phyloP scores from a whole-genome alignment of 192 early-diverging fungal genomes.

The Entomortierella beljakovae region DNA sequence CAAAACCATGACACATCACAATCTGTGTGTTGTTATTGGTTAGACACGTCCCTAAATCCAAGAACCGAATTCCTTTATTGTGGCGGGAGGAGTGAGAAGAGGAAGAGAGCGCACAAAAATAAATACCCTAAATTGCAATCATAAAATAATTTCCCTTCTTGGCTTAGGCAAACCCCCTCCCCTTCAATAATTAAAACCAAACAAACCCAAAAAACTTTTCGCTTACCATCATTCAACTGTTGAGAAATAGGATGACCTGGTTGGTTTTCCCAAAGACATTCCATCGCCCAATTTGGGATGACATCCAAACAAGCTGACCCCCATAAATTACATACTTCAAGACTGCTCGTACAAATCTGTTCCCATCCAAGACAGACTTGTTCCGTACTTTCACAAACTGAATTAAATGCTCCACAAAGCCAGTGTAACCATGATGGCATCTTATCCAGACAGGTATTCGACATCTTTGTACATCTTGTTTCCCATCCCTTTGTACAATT shows the following conservation, averaged over 20 bases:
- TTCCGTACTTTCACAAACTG: slow-evolving; percentile 41
- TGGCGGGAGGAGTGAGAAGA: no score
- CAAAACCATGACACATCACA: slow-evolving; percentile 54
- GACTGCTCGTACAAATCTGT: slow-evolving; percentile 36
- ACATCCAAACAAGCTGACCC: slow-evolving; percentile 33
- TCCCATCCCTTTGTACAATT: slow-evolving; percentile 39
- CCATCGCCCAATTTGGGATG: slow-evolving; percentile 34
- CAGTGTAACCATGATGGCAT: slow-evolving; percentile 49
- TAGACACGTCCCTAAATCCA: slow-evolving; percentile 55
- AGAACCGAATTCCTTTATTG: slow-evolving; percentile 50
- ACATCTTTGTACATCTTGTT: slow-evolving; percentile 36
- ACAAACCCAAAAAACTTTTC: neutral
- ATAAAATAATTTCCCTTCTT: no score
- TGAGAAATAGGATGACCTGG: slow-evolving; percentile 34
- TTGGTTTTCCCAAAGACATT: slow-evolving; percentile 59
- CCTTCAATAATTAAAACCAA: neutral
- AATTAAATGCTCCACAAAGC: slow-evolving; percentile 43
- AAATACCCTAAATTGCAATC: neutral
- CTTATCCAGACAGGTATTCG: slow-evolving; percentile 25
- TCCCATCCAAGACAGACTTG: slow-evolving; percentile 51
- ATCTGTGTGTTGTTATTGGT: slow-evolving; percentile 35
- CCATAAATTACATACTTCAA: slow-evolving; percentile 42
- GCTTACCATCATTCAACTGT: slow-evolving; percentile 53
- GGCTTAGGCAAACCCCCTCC: no score
- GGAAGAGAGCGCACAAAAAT: neutral